A percentile compares a stretch with the other conserved stretches of the same genome.
These are phyloP conservation scores for Cercospora zeina DNA, from an alignment of 2,329 filamentous ascomycete species.

Conservation along the genomic window DNA sequence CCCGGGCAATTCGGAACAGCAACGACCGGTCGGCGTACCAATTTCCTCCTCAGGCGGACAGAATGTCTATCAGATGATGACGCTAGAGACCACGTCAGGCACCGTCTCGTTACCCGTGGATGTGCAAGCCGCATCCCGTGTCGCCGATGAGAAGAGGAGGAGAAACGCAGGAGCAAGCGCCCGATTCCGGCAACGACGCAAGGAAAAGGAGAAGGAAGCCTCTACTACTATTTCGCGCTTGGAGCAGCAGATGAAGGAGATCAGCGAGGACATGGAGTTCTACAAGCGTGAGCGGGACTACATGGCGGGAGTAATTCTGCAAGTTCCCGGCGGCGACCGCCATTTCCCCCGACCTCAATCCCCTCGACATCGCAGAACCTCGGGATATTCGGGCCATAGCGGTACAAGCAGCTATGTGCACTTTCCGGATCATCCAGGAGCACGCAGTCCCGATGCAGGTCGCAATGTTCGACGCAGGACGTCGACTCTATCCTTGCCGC, in stretches of 20 bases:
- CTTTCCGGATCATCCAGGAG: slow-evolving; percentile 27
- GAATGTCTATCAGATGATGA: slow-evolving; percentile 56
- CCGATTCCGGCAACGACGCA: slow-evolving; percentile 76
- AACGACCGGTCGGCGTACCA: slow-evolving; percentile 45
- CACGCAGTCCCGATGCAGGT: slow-evolving; percentile 33
- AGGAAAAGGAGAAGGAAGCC: slow-evolving; percentile 76
- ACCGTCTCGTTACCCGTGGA: slow-evolving; percentile 69
- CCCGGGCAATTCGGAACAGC: slow-evolving; percentile 26
- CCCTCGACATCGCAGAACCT: slow-evolving; percentile 41
- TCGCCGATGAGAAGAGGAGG: slow-evolving; percentile 81
- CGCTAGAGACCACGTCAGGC: slow-evolving; percentile 53
- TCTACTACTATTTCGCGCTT: slow-evolving; percentile 67
- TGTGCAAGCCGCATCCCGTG: slow-evolving; percentile 75
- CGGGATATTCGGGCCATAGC: slow-evolving; percentile 21
- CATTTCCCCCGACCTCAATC: slow-evolving; percentile 50
- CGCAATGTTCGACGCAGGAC: slow-evolving; percentile 36
- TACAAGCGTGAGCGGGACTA: slow-evolving; percentile 73
- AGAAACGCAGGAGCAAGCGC: slow-evolving; percentile 84
- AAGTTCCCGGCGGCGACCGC: slow-evolving; percentile 56
- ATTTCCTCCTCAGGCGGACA: slow-evolving; percentile 49
- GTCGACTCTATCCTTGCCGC: slow-evolving; percentile 33
- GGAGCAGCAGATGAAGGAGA: slow-evolving; percentile 67
- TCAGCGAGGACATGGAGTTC: slow-evolving; percentile 68
- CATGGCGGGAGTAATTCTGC: slow-evolving; percentile 64
- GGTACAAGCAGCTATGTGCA: slow-evolving; percentile 26